Evolutionary conservation across 345 rosid species (phyloP), one percentile per base, ranked within the genome.

Genomic region (Syzygium grande): DNA sequence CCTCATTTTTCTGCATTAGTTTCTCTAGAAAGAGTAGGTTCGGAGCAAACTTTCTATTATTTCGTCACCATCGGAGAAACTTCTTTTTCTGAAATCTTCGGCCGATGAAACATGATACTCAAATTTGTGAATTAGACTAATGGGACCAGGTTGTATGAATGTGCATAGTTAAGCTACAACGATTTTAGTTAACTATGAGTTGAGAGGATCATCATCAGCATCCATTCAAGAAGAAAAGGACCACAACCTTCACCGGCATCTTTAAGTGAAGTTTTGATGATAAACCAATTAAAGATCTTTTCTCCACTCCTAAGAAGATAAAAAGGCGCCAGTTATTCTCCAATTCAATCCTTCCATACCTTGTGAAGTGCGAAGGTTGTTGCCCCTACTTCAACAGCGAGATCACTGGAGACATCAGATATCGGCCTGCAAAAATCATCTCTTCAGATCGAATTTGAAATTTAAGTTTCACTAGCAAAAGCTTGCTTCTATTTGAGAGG

Each of bases 351-450:
- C 83, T 38, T 38, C 25, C 83, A 22, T 93, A 95, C 99, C 99
- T 96, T 97, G 86, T 97, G 99, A 89, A 97, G 97, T 52, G 97
- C 90, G 90, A 97, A 96, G 92, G 91, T 96, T 7, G 98, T 94
- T 25, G 91, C 92, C 91, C 99, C 99, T 22, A 97, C 95, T 86
- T 96, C 97, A 43, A 97, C 86, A 1, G 93, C 94, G 49, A 97
- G 98, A 91, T 97, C 99, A 85, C 99, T 97, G 41, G 98, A 96
- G 86, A 97, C 99, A 85, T 97, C 99, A 12, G 99, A 95, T 84
- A 96, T 95, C 46, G 99, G 99, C 99, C 99, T 96, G 96, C 93
- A 86, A 92, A 30, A 73, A 73, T 73, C 83, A 73, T 38, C 22
- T 1, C 21, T 10, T 73, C 3, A 73, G 83, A 73, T 73, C 27